Base-by-base conservation (phyloP, 352 stramenopile genomes). In the Pythium brassicae region DNA sequence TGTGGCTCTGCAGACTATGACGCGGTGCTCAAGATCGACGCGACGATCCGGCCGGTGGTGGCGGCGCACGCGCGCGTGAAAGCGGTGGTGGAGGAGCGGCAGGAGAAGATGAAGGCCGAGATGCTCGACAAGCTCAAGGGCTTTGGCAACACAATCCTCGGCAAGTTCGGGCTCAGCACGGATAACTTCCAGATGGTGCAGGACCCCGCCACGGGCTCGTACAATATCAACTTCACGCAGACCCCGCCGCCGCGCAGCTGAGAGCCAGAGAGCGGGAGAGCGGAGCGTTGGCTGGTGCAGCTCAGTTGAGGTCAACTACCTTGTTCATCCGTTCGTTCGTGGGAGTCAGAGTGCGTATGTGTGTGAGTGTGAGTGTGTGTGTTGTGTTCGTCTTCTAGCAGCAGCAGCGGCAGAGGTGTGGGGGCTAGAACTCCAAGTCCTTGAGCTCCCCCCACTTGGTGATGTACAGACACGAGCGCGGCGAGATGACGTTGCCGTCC, bases 181-280 rank as follows among this genome's bases (percentile, higher is more conserved):
- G 97, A 99, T 80, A 99, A 99, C 73, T 99, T 99, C 69, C 88
- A 99, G 71, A 94, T 99, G 62, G 89, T 98, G 11, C 88, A 99
- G 81, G 96, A 99, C 78, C 96, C 96, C 25, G 79, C 86, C 9
- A 98, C 91, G 9, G 97, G 97, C 39, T 97, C 92, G 32, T 99
- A 99, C 81, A 98, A 82, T 57, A 97, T 99, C 69, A 98, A 97
- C 67, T 98, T 97, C 60, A 66, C 79, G 55, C 82, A 92, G 65
- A 90, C 87, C 55, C 50, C 67, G 32, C 50, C 42, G 22, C 25
- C 67, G 52, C 45, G 45, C 55, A 61, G 53, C 23, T 61, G 29
- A 55, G 34, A 5, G 15, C 26, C 17, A 14, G 14, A 2, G 23
- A 19, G 8, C 2, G 27, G 2, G 5, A 39, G n/a, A 37, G 32